phyloP scores from a whole-genome alignment of 176 grass and related monocot species.

The Dendrocalamus sinicus region DNA sequence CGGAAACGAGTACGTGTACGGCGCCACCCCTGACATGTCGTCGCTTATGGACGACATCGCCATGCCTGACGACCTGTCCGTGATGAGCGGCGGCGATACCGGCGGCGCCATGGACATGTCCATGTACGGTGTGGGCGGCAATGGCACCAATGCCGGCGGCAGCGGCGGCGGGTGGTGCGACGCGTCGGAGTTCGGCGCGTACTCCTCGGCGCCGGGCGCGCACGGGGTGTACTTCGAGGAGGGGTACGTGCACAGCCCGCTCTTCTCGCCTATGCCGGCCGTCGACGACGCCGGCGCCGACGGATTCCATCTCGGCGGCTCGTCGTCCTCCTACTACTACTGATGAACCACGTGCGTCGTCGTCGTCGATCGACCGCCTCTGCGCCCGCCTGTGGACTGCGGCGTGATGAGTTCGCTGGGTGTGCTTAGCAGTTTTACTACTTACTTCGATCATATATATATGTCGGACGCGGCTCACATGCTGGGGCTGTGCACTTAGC shows the following conservation, averaged over 20 bases:
- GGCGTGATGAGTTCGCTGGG: conserved; percentile 62
- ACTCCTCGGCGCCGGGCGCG: conserved; percentile 43
- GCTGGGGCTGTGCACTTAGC: no score
- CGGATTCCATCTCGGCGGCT: conserved; percentile 95
- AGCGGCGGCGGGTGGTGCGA: conserved; percentile 64
- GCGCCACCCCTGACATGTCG: conserved; percentile 41
- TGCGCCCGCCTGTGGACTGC: conserved; percentile 52
- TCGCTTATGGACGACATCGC: conserved; percentile 51
- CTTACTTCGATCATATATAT: not conserved
- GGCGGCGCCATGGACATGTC: not conserved
- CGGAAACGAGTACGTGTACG: conserved; percentile 27
- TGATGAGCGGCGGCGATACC: not conserved
- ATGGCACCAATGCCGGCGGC: conserved; percentile 2
- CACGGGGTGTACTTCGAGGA: conserved; percentile 96
- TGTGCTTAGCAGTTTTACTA: conserved; percentile 55
- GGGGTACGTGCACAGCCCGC: conserved; percentile 96
- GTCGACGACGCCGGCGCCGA: conserved; percentile 73
- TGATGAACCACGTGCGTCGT: conserved; percentile 29
- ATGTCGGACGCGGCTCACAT: no score
- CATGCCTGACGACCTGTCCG: conserved; percentile 47
- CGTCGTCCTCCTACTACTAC: conserved; percentile 78
- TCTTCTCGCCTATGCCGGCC: conserved; percentile 93
- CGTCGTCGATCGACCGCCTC: conserved; percentile 38
- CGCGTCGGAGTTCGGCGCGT: conserved; percentile 51
- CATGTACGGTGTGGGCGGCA: conserved; percentile 17